Conservation (phyloP, 495 filamentous ascomycete genomes). For the Hypoxylon perforatum region DNA sequence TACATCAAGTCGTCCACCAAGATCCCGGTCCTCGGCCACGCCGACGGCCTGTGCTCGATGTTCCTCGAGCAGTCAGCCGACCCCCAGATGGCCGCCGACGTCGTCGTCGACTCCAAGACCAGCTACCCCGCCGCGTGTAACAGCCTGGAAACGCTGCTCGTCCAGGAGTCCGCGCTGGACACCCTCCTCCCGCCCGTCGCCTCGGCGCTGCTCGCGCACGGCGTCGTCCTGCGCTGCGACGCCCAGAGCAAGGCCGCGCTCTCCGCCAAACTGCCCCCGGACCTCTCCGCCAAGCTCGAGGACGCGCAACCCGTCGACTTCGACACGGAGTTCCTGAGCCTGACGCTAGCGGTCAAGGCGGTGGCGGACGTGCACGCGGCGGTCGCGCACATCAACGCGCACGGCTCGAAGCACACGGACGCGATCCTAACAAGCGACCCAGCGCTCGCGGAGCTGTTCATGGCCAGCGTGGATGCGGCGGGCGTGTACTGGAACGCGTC, state of each 20-base stretch:
- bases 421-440: slow-evolving; percentile 79
- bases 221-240: slow-evolving; percentile 90
- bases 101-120: slow-evolving; percentile 91
- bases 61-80: slow-evolving; percentile 88
- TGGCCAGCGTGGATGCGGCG: slow-evolving; percentile 84
- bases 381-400: slow-evolving; percentile 86
- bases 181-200: slow-evolving; percentile 79
- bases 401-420: slow-evolving; percentile 96
- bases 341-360: slow-evolving; percentile 85
- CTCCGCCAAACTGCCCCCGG: slow-evolving; percentile 46
- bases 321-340: slow-evolving; percentile 88
- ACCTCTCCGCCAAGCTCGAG: slow-evolving; percentile 60
- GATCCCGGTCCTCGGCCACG: slow-evolving; percentile 96
- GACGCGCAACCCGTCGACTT: slow-evolving; percentile 77
- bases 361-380: slow-evolving; percentile 75
- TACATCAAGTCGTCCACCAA: slow-evolving; percentile 90
- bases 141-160: slow-evolving; percentile 85
- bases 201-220: slow-evolving; percentile 74
- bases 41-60: slow-evolving; percentile 91
- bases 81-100: slow-evolving; percentile 73
- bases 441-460: slow-evolving; percentile 78
- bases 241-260: slow-evolving; percentile 70
- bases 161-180: slow-evolving; percentile 76
- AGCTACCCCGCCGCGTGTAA: slow-evolving; percentile 98
- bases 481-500: slow-evolving; percentile 98